Evolutionary conservation across 2,329 filamentous ascomycete species (phyloP).

Genomic region (Ascochyta lentis): DNA sequence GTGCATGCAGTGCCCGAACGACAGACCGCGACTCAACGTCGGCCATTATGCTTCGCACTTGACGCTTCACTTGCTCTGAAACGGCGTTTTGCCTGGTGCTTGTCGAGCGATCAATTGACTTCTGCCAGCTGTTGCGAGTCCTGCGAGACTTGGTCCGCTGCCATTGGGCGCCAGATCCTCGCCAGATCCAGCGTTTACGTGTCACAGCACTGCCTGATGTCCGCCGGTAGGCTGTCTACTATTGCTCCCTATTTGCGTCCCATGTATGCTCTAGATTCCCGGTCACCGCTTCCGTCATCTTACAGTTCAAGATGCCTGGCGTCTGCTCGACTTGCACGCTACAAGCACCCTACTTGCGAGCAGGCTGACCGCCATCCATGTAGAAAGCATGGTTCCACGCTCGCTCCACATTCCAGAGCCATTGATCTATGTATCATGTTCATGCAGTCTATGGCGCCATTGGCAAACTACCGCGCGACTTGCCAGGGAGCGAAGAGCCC

Average conservation of each 20-base stretch:
- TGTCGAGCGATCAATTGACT: slow-evolving; percentile 26
- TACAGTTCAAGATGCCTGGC: slow-evolving; percentile 9
- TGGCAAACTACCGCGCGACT: slow-evolving; percentile 18
- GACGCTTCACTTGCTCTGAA: slow-evolving; percentile 16
- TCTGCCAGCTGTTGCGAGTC: slow-evolving; percentile 13
- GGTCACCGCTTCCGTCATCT: slow-evolving; percentile 35
- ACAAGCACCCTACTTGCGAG: slow-evolving; percentile 16
- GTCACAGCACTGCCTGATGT: slow-evolving; percentile 27
- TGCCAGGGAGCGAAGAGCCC: slow-evolving; percentile 20
- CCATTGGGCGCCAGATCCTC: slow-evolving; percentile 29
- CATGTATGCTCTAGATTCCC: slow-evolving; percentile 15
- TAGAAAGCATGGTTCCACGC: slow-evolving; percentile 30
- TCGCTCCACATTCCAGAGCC: slow-evolving; percentile 36
- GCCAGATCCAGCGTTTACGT: slow-evolving; percentile 22
- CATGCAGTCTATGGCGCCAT: slow-evolving; percentile 17
- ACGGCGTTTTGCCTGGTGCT: slow-evolving; percentile 22
- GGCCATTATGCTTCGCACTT: slow-evolving; percentile 12
- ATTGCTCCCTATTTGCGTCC: slow-evolving; percentile 17
- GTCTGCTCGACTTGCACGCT: slow-evolving; percentile 13
- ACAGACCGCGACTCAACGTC: slow-evolving; percentile 15
- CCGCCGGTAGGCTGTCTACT: slow-evolving; percentile 20
- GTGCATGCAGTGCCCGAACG: slow-evolving; percentile 16
- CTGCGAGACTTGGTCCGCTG: slow-evolving; percentile 19
- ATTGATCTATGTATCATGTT: slow-evolving; percentile 17
- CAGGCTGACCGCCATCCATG: slow-evolving; percentile 34